Base-by-base conservation (phyloP, 2,329 filamentous ascomycete genomes). In the Hypoxylon sp. region DNA sequence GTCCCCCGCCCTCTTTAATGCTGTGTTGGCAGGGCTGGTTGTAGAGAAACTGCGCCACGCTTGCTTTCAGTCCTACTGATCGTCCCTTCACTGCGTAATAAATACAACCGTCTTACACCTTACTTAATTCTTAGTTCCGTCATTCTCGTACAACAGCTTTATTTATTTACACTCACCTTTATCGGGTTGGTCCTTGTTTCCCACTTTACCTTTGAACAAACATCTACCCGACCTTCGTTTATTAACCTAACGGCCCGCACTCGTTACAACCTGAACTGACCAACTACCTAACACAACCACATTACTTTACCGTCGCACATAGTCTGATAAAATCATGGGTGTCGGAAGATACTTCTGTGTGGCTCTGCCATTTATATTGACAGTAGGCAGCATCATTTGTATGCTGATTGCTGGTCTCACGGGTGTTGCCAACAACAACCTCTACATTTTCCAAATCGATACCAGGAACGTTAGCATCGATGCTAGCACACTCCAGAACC, bases 321-420 rank as follows among this genome's bases (percentile, higher is more conserved):
- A 77, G 66, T 62, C 77, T 76, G 77, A 70, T 71, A 62, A 24
- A 79, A 78, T 71, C 70, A 87, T 87, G 85, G 81, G 91, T 82
- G 85, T 88, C 77, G 94, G 93, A 74, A 89, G 95, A 78, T 89
- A 95, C 76, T 84, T 92, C 80, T 98, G 94, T 83, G 96, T 98
- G 82, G 88, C 92, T 81, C 84, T 94, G 84, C 95, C 95, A 67
- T 94, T 97, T 82, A 84, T 88, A 71, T 87, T 97, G 77, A 95
- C 93, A 19, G 82, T 96, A 75, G 92, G 87, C 70, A 91, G 92
- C 65, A 85, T 98, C 75, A 83, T 96, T 75, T 92, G 91, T 73
- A 81, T 91, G 71, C 81, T 90, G 68, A 82, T 90, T 51, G 87
- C 84, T 14, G 84, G 85, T 50, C 83, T 89, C 54, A 83, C 84